Base-by-base conservation (phyloP, 1,284 basidiomycete genomes). In the Apiotrichum veenhuisii region DNA sequence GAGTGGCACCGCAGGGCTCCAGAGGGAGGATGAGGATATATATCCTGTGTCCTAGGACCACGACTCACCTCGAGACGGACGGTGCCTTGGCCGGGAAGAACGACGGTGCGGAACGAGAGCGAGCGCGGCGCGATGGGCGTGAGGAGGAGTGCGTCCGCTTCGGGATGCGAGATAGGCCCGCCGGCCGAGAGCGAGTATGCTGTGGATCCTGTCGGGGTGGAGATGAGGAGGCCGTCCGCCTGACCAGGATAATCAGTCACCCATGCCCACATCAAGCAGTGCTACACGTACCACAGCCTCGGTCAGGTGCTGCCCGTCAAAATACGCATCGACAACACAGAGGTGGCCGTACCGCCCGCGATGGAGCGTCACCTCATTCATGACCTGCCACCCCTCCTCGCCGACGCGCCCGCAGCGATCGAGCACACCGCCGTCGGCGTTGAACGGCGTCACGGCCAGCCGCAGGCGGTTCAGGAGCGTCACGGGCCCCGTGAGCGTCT, bases 351-450 rank as follows among this genome's bases (percentile, higher is more conserved):
- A 89, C 26, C 89, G 84, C 5, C 94, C 94, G 23, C 94, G 85
- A 75, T 98, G 95, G 23, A 98, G 80, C 12, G 91, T 86, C 54
- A 98, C 86, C 77, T 98, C 95, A 71, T 98, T 98, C 91, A 98
- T 95, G 36, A 96, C 91, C 76, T 97, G 93, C 85, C 90, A 91
- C 62, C 89, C 92, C 85, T 67, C 58, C 15, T 64, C 64, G 36
- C 36, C 12, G 12, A 38, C 40, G 22, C 48, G 55, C 1, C 63
- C 60, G 48, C 66, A 72, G 7, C 66, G 57, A 40, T 68, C 80
- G 53, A 88, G 84, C 48, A 82, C 80, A 26, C 77, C 75, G 0
- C 85, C 82, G 22, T 85, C 79, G 22, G 81, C 77, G 64, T 87
- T 82, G 51, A 85, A 84, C 64, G 92, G 88, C 25, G 82, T 84